Conservation (phyloP, 176 grass and related monocot genomes). For the Musa itinerans region DNA sequence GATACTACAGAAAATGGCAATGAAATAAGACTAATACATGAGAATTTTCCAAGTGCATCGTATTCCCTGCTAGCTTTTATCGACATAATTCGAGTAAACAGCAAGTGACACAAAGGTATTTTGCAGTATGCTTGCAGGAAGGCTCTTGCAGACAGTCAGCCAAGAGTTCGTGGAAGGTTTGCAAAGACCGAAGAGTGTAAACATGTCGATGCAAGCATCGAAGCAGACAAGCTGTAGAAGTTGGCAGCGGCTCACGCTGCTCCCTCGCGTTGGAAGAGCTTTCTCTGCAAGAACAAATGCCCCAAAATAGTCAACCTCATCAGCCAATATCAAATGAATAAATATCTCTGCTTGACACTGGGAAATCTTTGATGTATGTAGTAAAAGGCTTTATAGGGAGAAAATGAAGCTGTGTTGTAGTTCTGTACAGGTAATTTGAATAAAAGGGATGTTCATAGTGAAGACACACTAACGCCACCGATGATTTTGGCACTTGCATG, state of each 20-base stretch:
- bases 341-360: neutral
- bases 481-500: too few species aligned
- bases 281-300: neutral
- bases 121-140: constrained; percentile 92
- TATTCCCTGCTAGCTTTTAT: too few species aligned
- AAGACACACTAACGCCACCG: too few species aligned
- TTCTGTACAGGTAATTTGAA: too few species aligned
- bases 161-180: constrained; percentile 90
- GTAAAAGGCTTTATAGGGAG: too few species aligned
- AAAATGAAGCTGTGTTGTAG: too few species aligned
- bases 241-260: constrained; percentile 9
- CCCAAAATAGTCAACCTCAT: too few species aligned
- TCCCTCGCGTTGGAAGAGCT: constrained; percentile 8
- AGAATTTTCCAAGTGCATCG: too few species aligned
- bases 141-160: constrained; percentile 94
- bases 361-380: neutral
- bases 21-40: too few species aligned
- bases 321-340: neutral
- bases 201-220: constrained; percentile 23
- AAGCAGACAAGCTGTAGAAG: constrained; percentile 12
- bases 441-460: too few species aligned
- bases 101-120: neutral
- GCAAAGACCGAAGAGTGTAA: constrained; percentile 76
- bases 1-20: too few species aligned
- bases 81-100: too few species aligned